Evolutionary conservation across 2,329 filamentous ascomycete genomes (phyloP).

Genomic region (Pezicula radicicola): DNA sequence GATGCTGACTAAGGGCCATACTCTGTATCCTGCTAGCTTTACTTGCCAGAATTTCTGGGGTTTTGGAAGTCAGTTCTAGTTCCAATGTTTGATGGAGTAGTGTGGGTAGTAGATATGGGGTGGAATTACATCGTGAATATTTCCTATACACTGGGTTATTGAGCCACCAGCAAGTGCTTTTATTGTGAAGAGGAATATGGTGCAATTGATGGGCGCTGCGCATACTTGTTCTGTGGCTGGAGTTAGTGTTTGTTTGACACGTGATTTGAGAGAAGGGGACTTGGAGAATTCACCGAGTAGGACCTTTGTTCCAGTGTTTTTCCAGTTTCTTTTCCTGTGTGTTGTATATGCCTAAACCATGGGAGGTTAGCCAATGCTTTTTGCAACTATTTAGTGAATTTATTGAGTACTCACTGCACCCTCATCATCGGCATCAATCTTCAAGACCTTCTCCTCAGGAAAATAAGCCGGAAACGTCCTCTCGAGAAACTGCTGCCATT

Average conservation of each 20-base stretch:
- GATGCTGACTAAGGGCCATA: not conserved
- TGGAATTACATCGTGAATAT: not conserved
- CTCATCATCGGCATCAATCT: not conserved
- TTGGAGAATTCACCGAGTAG: not conserved
- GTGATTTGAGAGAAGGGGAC: not conserved
- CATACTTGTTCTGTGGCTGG: not conserved
- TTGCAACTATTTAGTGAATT: not conserved
- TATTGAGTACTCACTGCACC: not conserved
- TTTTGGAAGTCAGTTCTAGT: not conserved
- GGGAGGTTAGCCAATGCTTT: not conserved
- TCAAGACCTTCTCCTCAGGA: not conserved
- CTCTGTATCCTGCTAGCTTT: not conserved
- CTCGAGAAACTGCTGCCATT: not conserved
- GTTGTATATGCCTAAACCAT: not conserved
- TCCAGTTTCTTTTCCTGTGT: not conserved
- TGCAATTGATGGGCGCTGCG: not conserved
- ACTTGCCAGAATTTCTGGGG: slow-evolving; percentile 1
- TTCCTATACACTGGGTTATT: not conserved
- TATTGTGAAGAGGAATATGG: not conserved
- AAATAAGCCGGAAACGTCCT: not conserved
- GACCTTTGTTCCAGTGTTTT: not conserved
- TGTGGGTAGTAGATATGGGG: not conserved
- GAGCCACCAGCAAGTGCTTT: not conserved
- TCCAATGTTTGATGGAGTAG: not conserved
- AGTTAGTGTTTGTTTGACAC: not conserved